Evolutionary conservation across 2,329 filamentous ascomycete genomes (phyloP).

Genomic region (Exophiala oligosperma): DNA sequence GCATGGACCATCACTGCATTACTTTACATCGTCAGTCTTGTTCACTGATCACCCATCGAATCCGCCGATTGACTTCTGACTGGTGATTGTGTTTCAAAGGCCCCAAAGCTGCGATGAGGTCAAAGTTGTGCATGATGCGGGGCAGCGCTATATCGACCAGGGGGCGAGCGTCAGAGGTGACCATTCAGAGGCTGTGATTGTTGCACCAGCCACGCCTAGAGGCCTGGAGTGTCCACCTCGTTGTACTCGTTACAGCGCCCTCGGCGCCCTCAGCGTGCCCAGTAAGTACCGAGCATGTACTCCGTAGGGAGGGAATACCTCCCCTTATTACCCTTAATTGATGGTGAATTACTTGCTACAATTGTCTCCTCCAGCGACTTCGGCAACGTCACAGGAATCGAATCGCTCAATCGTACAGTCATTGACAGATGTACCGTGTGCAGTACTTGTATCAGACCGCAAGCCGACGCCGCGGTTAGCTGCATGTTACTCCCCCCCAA

Average conservation of each 20-base stretch:
- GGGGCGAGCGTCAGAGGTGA: neutral
- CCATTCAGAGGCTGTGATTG: neutral
- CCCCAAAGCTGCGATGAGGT: neutral
- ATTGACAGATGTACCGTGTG: too few species aligned
- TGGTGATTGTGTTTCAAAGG: neutral
- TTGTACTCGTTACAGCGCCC: too few species aligned
- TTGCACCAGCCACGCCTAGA: constrained; percentile 1
- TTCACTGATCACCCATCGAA: neutral
- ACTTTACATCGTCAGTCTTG: too few species aligned
- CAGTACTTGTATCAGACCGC: too few species aligned
- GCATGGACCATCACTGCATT: neutral
- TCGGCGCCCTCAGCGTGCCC: too few species aligned
- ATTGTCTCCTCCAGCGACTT: too few species aligned
- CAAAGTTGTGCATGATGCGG: constrained; percentile 1
- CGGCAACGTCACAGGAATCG: neutral
- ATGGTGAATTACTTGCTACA: too few species aligned
- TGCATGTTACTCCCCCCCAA: neutral
- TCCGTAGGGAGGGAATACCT: too few species aligned
- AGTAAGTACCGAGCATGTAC: too few species aligned
- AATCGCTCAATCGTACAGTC: too few species aligned
- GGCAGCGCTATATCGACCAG: constrained; percentile 3
- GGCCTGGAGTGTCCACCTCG: too few species aligned
- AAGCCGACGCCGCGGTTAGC: neutral
- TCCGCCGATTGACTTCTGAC: neutral
- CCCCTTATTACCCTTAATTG: too few species aligned